These are phyloP conservation scores for Fraxinus anomala DNA, from an alignment of 257 asterid species.

Conservation along the genomic window DNA sequence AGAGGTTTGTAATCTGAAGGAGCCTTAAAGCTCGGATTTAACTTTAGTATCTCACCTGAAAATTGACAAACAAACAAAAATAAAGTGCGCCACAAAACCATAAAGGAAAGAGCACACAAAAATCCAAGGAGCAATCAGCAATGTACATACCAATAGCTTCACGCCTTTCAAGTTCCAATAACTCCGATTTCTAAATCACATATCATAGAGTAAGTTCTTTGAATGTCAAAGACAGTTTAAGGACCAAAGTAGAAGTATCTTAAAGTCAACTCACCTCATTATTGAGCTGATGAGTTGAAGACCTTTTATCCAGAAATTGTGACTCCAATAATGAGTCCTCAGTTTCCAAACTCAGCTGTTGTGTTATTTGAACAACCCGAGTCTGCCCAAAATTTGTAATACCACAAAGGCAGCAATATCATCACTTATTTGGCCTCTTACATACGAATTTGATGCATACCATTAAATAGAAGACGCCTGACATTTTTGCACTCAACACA, in stretches of 20 bases:
- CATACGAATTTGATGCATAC: conserved; percentile 53
- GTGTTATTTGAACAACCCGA: conserved; percentile 80
- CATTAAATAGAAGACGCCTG: conserved; percentile 53
- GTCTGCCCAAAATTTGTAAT: conserved; percentile 84
- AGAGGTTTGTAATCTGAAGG: conserved; percentile 85
- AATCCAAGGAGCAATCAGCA: conserved; percentile 12
- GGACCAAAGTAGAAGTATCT: conserved; percentile 19
- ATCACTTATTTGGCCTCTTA: conserved; percentile 66
- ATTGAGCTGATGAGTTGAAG: conserved; percentile 53
- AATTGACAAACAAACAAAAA: conserved; percentile 21
- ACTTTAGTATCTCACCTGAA: conserved; percentile 77
- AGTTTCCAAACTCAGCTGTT: conserved; percentile 60
- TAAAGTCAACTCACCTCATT: conserved; percentile 49
- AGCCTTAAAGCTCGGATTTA: conserved; percentile 76
- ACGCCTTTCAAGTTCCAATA: conserved; percentile 74
- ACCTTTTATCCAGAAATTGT: conserved; percentile 35
- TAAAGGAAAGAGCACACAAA: conserved; percentile 14
- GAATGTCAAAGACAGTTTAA: conserved; percentile 25
- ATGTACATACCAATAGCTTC: conserved; percentile 74
- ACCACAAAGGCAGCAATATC: conserved; percentile 67
- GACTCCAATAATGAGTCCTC: conserved; percentile 41
- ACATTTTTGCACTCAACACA: conserved; percentile 47
- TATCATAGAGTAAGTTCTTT: conserved; percentile 24
- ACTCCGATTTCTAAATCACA: conserved; percentile 49
- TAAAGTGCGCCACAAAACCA: conserved; percentile 9